phyloP scores from a whole-genome alignment of 2,329 filamentous ascomycete species.

The Colletotrichum higginsianum region DNA sequence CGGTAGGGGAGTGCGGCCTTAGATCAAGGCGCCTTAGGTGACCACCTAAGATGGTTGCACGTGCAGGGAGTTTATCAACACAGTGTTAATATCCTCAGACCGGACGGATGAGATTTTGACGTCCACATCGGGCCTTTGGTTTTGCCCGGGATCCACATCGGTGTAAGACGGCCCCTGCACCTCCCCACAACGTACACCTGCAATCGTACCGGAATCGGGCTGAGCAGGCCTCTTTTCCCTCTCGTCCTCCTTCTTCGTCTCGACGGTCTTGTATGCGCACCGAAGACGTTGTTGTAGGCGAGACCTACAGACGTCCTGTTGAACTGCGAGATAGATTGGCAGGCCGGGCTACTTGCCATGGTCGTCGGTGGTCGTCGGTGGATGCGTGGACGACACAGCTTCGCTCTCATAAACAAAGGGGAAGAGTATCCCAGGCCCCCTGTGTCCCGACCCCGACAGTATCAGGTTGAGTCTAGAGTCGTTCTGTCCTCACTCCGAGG shows the following conservation, averaged over 20 bases:
- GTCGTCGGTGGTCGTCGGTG: no score
- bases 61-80: not conserved
- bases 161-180: constrained; percentile 26
- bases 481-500: no score
- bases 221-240: no score
- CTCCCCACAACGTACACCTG: not conserved
- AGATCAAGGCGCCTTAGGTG: no score
- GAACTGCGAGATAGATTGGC: not conserved
- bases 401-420: not conserved
- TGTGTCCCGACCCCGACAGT: not conserved
- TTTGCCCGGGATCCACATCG: constrained; percentile 28
- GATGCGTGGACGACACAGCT: not conserved
- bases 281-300: no score
- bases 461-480: not conserved
- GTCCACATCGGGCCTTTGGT: not conserved
- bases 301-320: no score
- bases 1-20: no score
- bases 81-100: not conserved
- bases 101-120: not conserved
- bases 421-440: not conserved
- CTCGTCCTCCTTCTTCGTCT: not conserved
- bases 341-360: not conserved
- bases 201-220: not conserved
- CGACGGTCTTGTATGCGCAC: not conserved
- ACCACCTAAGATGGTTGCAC: no score